Conservation (phyloP, 192 early-diverging fungal species). For the Podila epicladia region DNA sequence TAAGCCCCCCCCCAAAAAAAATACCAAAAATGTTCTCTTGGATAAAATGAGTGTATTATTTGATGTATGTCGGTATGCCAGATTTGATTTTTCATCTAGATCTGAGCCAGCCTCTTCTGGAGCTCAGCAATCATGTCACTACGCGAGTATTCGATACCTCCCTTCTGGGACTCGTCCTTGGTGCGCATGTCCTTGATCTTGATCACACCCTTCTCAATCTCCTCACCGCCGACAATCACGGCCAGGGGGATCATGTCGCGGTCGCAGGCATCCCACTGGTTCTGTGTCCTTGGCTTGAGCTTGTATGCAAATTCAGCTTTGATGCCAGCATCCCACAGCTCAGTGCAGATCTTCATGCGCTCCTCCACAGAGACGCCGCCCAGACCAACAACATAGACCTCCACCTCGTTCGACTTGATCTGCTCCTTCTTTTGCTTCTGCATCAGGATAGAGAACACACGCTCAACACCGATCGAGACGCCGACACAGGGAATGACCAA, state of each 20-base stretch:
- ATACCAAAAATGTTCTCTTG: too few species aligned
- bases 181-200: conserved; percentile 87
- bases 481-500: conserved; percentile 95
- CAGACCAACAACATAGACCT: conserved; percentile 89
- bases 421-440: conserved; percentile 64
- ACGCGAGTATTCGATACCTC: conserved; percentile 65
- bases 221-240: conserved; percentile 87
- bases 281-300: conserved; percentile 82
- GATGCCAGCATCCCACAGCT: conserved; percentile 94
- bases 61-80: neutral
- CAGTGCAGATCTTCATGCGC: conserved; percentile 84
- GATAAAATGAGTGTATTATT: neutral
- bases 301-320: conserved; percentile 94
- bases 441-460: conserved; percentile 89
- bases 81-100: conserved; percentile 6
- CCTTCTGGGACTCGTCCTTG: conserved; percentile 65
- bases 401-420: conserved; percentile 79
- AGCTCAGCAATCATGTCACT: conserved; percentile 72
- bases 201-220: conserved; percentile 82
- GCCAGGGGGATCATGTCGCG: conserved; percentile 89
- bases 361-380: conserved; percentile 87
- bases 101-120: conserved; percentile 57
- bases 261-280: conserved; percentile 85
- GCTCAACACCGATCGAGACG: conserved; percentile 94
- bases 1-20: too few species aligned